These are phyloP conservation scores for Xylogone sp. DNA, from an alignment of 2,329 filamentous ascomycete genomes.

Conservation along the genomic window DNA sequence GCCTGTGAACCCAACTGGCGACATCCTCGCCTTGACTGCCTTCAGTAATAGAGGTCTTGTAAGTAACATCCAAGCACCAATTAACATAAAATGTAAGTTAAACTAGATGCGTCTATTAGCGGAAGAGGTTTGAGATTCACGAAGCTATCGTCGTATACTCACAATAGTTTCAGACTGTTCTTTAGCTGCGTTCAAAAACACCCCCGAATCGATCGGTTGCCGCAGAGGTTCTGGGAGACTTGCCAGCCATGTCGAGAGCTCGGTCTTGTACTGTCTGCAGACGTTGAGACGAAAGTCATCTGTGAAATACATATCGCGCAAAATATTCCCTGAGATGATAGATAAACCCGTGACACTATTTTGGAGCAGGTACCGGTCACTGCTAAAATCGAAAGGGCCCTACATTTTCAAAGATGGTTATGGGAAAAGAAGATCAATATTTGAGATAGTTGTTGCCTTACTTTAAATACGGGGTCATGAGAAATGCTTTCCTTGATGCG, in stretches of 20 bases:
- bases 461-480: constrained; percentile 10
- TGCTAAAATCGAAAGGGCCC: constrained; percentile 6
- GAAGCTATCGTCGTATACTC: no score
- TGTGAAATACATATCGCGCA: constrained; percentile 12
- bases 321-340: constrained; percentile 10
- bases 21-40: constrained; percentile 5
- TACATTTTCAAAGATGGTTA: constrained; percentile 2
- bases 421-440: constrained; percentile 2
- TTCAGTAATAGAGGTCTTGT: constrained; percentile 9
- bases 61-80: constrained; percentile 9
- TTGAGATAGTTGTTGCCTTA: not conserved
- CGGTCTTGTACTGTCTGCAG: constrained; percentile 8
- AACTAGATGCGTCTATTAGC: no score
- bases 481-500: constrained; percentile 12
- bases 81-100: constrained; percentile 11
- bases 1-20: constrained; percentile 4
- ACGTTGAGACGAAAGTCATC: constrained; percentile 7
- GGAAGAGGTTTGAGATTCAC: no score
- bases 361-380: not conserved
- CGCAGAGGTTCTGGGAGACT: constrained; percentile 9
- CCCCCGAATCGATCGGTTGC: constrained; percentile 7
- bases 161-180: constrained; percentile 9
- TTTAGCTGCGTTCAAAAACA: constrained; percentile 5
- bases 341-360: constrained; percentile 7
- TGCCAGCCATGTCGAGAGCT: constrained; percentile 8